phyloP scores from a whole-genome alignment of 257 asterid species.

The Fraxinus americana region DNA sequence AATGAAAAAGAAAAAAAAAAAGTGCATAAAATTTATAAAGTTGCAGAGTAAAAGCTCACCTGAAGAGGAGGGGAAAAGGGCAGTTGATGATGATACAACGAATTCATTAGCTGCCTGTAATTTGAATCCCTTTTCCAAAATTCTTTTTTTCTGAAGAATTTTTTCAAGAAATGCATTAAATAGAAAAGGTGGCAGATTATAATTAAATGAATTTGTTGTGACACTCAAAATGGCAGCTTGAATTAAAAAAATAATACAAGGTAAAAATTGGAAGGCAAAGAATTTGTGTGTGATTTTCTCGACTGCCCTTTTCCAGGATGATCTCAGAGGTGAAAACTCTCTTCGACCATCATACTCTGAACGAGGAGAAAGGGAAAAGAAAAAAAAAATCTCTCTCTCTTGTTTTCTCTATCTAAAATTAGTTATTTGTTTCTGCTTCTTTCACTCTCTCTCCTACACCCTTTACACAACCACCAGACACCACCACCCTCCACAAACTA shows the following conservation, averaged over 20 bases:
- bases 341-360: constrained; percentile 84
- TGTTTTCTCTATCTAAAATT: constrained; percentile 44
- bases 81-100: constrained; percentile 30
- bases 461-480: constrained; percentile 16
- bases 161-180: constrained; percentile 26
- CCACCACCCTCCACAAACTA: constrained; percentile 13
- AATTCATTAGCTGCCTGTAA: constrained; percentile 25
- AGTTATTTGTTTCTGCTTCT: constrained; percentile 29
- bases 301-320: constrained; percentile 77
- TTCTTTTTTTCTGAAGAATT: background rate
- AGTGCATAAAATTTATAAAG: constrained; percentile 31
- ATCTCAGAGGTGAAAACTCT: constrained; percentile 82
- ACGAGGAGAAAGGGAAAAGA: constrained; percentile 53
- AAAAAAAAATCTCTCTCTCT: constrained; percentile 41
- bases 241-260: constrained; percentile 14
- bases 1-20: background rate
- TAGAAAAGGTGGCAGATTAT: constrained; percentile 20
- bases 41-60: constrained; percentile 41
- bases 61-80: constrained; percentile 36
- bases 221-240: constrained; percentile 33
- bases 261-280: constrained; percentile 20
- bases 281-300: constrained; percentile 34
- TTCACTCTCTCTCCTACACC: constrained; percentile 40
- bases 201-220: constrained; percentile 13
- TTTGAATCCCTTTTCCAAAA: background rate